A percentile compares a stretch with the other conserved stretches of the same genome.
These are phyloP conservation scores for Anisodus acutangulus DNA, from an alignment of 257 asterid species.

Conservation along the genomic window DNA sequence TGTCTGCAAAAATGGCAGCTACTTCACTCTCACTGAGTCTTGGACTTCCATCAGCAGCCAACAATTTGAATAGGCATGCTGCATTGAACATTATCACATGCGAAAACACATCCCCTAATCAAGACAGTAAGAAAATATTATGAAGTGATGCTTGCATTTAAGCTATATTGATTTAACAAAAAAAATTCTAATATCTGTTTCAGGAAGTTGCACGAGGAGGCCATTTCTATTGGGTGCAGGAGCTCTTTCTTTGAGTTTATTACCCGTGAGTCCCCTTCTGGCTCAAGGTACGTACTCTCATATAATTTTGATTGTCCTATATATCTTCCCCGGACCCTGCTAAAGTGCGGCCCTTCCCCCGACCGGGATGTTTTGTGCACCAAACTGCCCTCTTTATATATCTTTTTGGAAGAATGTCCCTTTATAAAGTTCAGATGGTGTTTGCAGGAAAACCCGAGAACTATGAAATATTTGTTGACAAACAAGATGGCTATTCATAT, in stretches of 20 bases:
- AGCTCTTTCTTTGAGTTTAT: slow-evolving; percentile 50
- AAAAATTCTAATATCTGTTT: slow-evolving; percentile 2
- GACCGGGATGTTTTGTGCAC: no score
- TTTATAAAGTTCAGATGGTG: neutral
- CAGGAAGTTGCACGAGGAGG: slow-evolving; percentile 60
- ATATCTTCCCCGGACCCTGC: no score
- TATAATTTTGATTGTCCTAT: neutral
- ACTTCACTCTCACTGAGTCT: slow-evolving; percentile 60
- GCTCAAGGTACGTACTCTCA: slow-evolving; percentile 66
- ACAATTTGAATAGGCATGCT: neutral
- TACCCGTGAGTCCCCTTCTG: slow-evolving; percentile 50
- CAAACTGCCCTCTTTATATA: no score
- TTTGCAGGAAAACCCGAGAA: slow-evolving; percentile 59
- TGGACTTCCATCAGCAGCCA: slow-evolving; percentile 39
- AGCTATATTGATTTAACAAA: no score
- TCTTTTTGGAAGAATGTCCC: neutral
- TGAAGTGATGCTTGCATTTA: neutral
- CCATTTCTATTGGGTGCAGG: slow-evolving; percentile 65
- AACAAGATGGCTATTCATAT: slow-evolving; percentile 82
- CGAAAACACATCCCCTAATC: slow-evolving; percentile 38
- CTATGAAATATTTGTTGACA: slow-evolving; percentile 64
- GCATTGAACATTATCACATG: slow-evolving; percentile 43
- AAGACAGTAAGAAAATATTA: slow-evolving; percentile 47
- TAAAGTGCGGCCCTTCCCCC: no score
- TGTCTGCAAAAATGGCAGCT: slow-evolving; percentile 54